Evolutionary conservation across 768 basidiomycete species (phyloP).

Genomic region (Boletus tylopilopsis): DNA sequence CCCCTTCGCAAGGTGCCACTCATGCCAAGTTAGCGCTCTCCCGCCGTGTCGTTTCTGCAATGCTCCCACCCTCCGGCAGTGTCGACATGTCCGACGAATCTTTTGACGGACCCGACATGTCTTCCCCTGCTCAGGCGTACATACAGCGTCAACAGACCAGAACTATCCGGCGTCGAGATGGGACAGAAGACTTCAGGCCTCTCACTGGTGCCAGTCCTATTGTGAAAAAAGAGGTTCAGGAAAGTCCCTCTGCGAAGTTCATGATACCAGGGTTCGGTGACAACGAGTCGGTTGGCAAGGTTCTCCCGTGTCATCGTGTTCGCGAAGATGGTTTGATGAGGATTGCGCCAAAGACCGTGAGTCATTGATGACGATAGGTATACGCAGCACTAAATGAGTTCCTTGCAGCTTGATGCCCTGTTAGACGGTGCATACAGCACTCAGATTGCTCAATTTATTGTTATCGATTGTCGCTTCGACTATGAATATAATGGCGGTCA

Average conservation of each 20-base stretch:
- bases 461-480: conserved; percentile 97
- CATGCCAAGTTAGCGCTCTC: conserved; percentile 41
- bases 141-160: conserved; percentile 72
- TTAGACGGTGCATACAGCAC: conserved; percentile 70
- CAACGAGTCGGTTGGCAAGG: conserved; percentile 89
- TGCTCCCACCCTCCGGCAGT: conserved; percentile 44
- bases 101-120: conserved; percentile 62
- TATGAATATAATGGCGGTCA: conserved; percentile 96
- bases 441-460: conserved; percentile 62
- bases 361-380: conserved; percentile 22
- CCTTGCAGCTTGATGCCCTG: conserved; percentile 65
- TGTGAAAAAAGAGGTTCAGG: conserved; percentile 40
- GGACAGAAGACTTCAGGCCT: conserved; percentile 76
- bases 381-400: neutral
- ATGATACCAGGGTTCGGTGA: conserved; percentile 79
- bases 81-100: conserved; percentile 48
- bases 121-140: conserved; percentile 80
- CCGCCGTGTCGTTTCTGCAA: conserved; percentile 75
- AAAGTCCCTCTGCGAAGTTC: conserved; percentile 57
- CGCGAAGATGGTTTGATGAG: conserved; percentile 95
- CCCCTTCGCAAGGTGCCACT: conserved; percentile 27
- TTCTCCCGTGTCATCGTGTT: conserved; percentile 90
- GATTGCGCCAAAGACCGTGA: conserved; percentile 74
- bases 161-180: conserved; percentile 76
- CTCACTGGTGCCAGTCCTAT: conserved; percentile 63